phyloP scores from a whole-genome alignment of 345 rosid species.

The Psidium friedrichsthalianum region DNA sequence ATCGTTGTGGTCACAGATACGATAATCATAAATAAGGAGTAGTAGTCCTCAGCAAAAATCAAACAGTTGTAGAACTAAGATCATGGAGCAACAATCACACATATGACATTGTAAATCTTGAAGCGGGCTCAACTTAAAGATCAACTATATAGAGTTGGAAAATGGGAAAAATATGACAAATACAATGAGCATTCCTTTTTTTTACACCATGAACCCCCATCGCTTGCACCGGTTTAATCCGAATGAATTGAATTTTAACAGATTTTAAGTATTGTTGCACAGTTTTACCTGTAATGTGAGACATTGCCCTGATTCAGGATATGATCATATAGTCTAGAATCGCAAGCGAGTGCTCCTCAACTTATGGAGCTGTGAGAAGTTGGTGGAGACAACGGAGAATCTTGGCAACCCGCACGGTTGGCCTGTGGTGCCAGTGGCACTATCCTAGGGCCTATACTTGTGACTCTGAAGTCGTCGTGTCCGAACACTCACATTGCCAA shows the following conservation, averaged over 20 bases:
- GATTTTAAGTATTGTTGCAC: too few relatives aligned
- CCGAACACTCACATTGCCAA: not conserved
- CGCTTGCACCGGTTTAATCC: too few relatives aligned
- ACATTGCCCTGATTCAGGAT: too few relatives aligned
- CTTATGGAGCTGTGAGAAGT: not conserved
- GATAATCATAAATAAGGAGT: not conserved
- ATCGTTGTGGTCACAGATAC: not conserved
- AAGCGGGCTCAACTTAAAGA: too few relatives aligned
- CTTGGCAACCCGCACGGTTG: not conserved
- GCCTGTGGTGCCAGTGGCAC: not conserved
- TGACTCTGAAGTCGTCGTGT: not conserved
- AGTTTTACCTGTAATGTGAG: too few relatives aligned
- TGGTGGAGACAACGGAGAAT: not conserved
- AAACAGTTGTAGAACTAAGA: not conserved
- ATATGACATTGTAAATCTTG: not conserved
- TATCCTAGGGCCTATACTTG: not conserved
- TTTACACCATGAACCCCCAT: not conserved
- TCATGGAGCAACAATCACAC: not conserved
- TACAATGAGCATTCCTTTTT: not conserved
- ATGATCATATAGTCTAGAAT: not conserved
- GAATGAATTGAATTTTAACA: too few relatives aligned
- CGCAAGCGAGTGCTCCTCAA: not conserved
- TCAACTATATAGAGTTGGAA: too few relatives aligned
- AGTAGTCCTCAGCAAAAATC: not conserved
- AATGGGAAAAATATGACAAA: too few relatives aligned